phyloP scores from a whole-genome alignment of 176 grass and related monocot genomes.

The Melocanna baccifera region DNA sequence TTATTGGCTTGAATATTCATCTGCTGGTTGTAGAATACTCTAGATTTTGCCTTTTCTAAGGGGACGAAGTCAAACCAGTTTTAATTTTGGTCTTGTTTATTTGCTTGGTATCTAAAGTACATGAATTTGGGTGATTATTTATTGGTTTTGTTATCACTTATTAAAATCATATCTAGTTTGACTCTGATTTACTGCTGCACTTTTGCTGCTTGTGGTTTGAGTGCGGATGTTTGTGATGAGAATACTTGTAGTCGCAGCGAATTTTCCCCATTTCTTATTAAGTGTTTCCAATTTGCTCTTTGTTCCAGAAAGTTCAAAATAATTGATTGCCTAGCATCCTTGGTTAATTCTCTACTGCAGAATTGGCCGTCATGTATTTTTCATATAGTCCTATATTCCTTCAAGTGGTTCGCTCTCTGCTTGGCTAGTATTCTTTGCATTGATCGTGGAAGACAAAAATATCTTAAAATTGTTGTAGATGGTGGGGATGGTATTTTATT shows the following conservation, averaged over 20 bases:
- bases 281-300: background rate
- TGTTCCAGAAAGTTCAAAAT: background rate
- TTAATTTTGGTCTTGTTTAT: background rate
- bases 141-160: background rate
- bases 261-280: background rate
- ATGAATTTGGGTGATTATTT: conserved; percentile 5
- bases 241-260: background rate
- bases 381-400: conserved; percentile 1
- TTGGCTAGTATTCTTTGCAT: background rate
- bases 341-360: background rate
- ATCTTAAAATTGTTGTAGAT: conserved; percentile 12
- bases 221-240: background rate
- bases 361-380: background rate
- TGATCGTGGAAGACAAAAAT: conserved; percentile 5
- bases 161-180: background rate
- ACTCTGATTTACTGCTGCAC: background rate
- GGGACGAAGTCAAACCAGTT: background rate
- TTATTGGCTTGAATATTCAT: background rate
- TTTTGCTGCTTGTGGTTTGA: conserved; percentile 2
- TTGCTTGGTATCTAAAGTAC: background rate
- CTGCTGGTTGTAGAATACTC: background rate
- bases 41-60: background rate
- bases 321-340: background rate
- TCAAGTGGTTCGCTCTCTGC: background rate
- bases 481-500: background rate